Evolutionary conservation across 257 asterid species (phyloP).

Genomic region (Ocimum tenuiflorum): DNA sequence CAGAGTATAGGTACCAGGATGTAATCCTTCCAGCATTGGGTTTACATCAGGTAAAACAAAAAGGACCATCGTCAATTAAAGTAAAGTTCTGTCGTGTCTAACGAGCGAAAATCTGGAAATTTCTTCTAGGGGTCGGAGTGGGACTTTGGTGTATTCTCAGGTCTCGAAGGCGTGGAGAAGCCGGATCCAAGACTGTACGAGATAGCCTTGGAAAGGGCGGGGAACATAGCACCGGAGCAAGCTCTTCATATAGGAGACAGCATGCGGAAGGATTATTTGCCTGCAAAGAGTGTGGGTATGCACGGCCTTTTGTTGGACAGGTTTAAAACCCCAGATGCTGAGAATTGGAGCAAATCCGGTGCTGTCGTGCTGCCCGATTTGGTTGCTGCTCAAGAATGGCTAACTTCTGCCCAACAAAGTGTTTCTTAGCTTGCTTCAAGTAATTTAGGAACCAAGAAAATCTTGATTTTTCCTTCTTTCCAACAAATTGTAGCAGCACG

Average conservation of each 20-base stretch:
- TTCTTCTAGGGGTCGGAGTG: slow-evolving; percentile 83
- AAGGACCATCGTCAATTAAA: background rate
- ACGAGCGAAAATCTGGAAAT: background rate
- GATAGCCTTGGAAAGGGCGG: slow-evolving; percentile 88
- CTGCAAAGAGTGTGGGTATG: slow-evolving; percentile 81
- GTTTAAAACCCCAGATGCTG: slow-evolving; percentile 67
- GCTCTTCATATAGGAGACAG: slow-evolving; percentile 92
- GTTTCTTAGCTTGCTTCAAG: slow-evolving; percentile 17
- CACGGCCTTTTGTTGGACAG: slow-evolving; percentile 73
- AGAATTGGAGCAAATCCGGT: slow-evolving; percentile 73
- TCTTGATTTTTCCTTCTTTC: background rate
- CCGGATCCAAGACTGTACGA: slow-evolving; percentile 70
- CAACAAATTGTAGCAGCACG: background rate
- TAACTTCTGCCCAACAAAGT: slow-evolving; percentile 35
- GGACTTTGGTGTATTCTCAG: slow-evolving; percentile 97
- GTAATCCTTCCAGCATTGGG: slow-evolving; percentile 94
- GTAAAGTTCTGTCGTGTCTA: background rate
- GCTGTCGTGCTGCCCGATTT: slow-evolving; percentile 74
- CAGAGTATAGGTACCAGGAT: slow-evolving; percentile 85
- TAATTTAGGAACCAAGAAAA: slow-evolving; percentile 2
- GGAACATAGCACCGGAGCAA: slow-evolving; percentile 64
- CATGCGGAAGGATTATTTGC: slow-evolving; percentile 71
- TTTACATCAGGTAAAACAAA: slow-evolving; percentile 50
- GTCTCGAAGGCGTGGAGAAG: slow-evolving; percentile 88
- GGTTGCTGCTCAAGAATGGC: slow-evolving; percentile 64